Base-by-base conservation (phyloP, 495 filamentous ascomycete genomes). In the Entonaema liquescens region DNA sequence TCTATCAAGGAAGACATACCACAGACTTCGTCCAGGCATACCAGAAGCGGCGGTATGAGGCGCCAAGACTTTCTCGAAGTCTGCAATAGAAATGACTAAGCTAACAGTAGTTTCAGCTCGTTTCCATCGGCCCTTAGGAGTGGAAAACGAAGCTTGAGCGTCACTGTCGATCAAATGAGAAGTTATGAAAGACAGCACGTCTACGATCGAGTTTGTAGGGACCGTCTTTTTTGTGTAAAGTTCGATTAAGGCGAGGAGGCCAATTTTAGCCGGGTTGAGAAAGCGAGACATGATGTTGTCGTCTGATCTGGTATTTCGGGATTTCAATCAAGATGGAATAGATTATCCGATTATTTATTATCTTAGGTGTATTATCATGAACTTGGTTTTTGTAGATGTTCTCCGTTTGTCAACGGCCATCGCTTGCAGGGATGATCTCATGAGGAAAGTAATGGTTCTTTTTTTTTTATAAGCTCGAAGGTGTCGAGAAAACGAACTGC, bases 161-260 rank as follows among this genome's bases (percentile, higher is more conserved):
- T 79, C 76, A 68, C 72, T 64, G 59, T 89, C 83, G 58, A 92
- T 85, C 31, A 96, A 71, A 67, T 94, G 89, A 50, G 90, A 90
- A 53, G 92, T 83, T 53, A 98, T 82, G 81, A 97, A 97, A 36
- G 91, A 92, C 13, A 99, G 85, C 13, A 98, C 86, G n/a, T 91
- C 87, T n/a, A 95, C 84, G 31, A 90, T 90, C 12, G 91, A 89
- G 40, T 86, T 80, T 59, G 87, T 91, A n/a, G 93, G 92, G 28
- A 97, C 89, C 1, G 86, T 81, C 6, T 86, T 88, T 59, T 92
- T 88, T 7, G 88, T 87, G 77, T 98, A 98, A 23, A 98, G 83
- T 68, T 90, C 87, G 56, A 93, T 86, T 42, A 99, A 85, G 60
- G 89, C 87, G 47, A 99, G 85, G 21, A 98, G 86, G 67, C 90